Base-by-base conservation (phyloP, 768 basidiomycete species). In the Termitomyces sp. region DNA sequence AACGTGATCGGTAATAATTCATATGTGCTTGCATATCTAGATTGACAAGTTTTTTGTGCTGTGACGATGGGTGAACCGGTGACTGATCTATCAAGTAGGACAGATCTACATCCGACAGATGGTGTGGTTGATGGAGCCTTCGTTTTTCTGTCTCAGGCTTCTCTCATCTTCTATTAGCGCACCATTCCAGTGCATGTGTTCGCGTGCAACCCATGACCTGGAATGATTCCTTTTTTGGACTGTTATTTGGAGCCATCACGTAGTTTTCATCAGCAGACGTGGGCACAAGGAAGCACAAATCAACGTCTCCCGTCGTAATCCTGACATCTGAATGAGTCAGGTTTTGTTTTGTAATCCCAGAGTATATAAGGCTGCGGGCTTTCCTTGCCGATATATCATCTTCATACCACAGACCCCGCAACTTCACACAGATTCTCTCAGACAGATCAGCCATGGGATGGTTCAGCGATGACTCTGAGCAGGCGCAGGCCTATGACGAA, bases 401-500 rank as follows among this genome's bases (percentile, higher is more conserved):
- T 26, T 18, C 30, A 5, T n/a, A 30, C 12, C 12, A 30, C 18
- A 30, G 10, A 40, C 53, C 51, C 51, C 38, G 4, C 30, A 43
- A 30, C 30, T 43, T 13, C 40, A 30, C 35, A 53, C 2, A 53
- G 32, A 32, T 23, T 26, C 26, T n/a, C 30, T 40, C 53, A 50
- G 44, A 55, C 60, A 55, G 9, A n/a, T 63, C 50, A 38, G 59
- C 51, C 35, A 79, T 81, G 79, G 77, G 77, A 62, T 78, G 70
- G 70, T 80, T 79, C 70, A 48, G 49, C 64, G 50, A 71, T 61
- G 71, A 76, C 49, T 77, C 79, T 49, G 71, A 78, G 28, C 69
- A 79, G 65, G 74, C 74, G 60, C 57, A 72, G 13, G 74, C 78
- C 58, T 79, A 80, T 66, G 63, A 76, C 56, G 58, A 75, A 70